Evolutionary conservation across 2,329 filamentous ascomycete species (phyloP).

Genomic region (Botrytis medusae): DNA sequence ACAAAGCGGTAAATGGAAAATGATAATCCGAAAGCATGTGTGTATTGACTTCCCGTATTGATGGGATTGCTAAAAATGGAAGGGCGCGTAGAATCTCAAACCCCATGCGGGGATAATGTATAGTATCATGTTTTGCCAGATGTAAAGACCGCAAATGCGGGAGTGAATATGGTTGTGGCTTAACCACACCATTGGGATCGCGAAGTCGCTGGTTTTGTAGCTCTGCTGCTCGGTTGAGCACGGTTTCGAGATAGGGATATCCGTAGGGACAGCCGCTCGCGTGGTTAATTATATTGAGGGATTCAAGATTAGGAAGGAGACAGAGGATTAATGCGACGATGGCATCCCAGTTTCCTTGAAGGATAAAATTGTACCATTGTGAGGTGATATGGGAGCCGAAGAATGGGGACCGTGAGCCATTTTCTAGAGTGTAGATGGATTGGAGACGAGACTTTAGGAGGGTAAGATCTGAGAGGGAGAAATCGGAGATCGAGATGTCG

Average conservation of each 20-base stretch:
- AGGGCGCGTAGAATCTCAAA: constrained; percentile 14
- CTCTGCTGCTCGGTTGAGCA: constrained; percentile 12
- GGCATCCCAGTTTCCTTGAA: constrained; percentile 20
- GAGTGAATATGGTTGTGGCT: neutral
- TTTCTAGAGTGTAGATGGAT: neutral
- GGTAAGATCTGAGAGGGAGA: neutral
- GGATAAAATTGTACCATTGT: constrained; percentile 4
- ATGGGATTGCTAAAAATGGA: constrained; percentile 14
- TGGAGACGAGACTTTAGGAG: neutral
- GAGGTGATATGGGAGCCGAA: neutral
- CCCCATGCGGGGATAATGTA: constrained; percentile 15
- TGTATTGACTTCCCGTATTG: neutral
- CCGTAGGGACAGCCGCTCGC: constrained; percentile 17
- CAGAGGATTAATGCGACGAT: constrained; percentile 16
- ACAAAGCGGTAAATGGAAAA: neutral
- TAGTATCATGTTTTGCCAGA: constrained; percentile 12
- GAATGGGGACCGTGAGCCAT: neutral
- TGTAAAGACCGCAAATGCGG: neutral
- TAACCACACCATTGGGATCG: too few species aligned
- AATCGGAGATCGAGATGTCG: constrained; percentile 4
- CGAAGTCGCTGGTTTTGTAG: constrained; percentile 6
- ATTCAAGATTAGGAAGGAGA: constrained; percentile 20
- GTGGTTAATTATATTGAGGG: constrained; percentile 21
- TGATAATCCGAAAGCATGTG: constrained; percentile 21
- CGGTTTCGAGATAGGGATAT: constrained; percentile 22